phyloP scores from a whole-genome alignment of 805 yeast genomes.

The Hanseniaspora hatyaiensis region DNA sequence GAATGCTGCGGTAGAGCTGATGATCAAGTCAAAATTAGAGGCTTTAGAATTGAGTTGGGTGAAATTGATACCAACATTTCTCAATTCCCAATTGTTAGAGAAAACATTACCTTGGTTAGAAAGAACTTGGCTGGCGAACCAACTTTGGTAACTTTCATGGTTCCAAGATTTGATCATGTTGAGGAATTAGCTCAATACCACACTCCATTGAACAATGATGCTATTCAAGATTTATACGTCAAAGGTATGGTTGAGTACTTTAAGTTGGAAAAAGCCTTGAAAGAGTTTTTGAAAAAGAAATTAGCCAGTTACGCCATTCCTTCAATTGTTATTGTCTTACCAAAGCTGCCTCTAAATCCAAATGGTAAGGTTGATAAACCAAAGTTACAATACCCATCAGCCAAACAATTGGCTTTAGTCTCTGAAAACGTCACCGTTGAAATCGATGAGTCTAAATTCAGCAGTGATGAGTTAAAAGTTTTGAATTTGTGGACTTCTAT shows the following conservation, averaged over 20 bases:
- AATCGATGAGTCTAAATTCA: slow-evolving; percentile 43
- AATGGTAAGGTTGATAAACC: slow-evolving; percentile 98
- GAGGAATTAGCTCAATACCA: slow-evolving; percentile 36
- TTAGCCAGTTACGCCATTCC: slow-evolving; percentile 92
- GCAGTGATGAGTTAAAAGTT: slow-evolving; percentile 53
- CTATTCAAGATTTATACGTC: slow-evolving; percentile 51
- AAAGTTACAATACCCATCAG: slow-evolving; percentile 85
- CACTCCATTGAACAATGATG: slow-evolving; percentile 34
- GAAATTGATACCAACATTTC: slow-evolving; percentile 96
- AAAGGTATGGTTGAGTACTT: slow-evolving; percentile 67
- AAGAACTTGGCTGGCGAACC: slow-evolving; percentile 90
- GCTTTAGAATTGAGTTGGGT: slow-evolving; percentile 95
- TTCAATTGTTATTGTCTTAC: slow-evolving; percentile 75
- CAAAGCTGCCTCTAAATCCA: slow-evolving; percentile 83
- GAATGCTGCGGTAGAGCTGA: slow-evolving; percentile 99
- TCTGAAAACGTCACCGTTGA: slow-evolving; percentile 38
- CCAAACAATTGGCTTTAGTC: slow-evolving; percentile 70
- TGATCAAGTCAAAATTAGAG: slow-evolving; percentile 96
- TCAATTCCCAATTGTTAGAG: slow-evolving; percentile 84
- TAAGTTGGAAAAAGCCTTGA: slow-evolving; percentile 67
- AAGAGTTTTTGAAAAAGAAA: slow-evolving; percentile 71
- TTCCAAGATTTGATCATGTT: slow-evolving; percentile 54
- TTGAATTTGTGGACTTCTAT: slow-evolving; percentile 77
- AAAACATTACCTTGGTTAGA: slow-evolving; percentile 81
- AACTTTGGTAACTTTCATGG: slow-evolving; percentile 78